These are phyloP conservation scores for Pisolithus orientalis DNA, from an alignment of 768 basidiomycete genomes.

Conservation along the genomic window DNA sequence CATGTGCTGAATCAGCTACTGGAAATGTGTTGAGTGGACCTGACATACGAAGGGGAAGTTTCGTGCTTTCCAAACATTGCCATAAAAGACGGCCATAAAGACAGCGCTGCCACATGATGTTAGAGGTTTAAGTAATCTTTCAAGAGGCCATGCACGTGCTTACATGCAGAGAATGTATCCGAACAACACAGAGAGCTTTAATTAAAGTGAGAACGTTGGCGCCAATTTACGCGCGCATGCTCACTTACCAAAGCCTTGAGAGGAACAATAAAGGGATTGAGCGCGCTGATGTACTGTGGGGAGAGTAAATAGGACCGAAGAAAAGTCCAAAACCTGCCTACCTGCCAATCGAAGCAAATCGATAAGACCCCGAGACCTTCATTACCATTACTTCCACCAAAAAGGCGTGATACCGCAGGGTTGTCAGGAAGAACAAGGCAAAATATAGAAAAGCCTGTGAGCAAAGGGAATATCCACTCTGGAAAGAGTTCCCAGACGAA, in stretches of 20 bases:
- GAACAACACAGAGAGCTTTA: constrained; percentile 37
- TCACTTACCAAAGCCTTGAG: constrained; percentile 33
- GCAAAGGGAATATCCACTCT: constrained; percentile 29
- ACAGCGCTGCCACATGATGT: constrained; percentile 18
- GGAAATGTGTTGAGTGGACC: background rate
- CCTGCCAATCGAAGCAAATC: constrained; percentile 58
- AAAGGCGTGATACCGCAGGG: constrained; percentile 45
- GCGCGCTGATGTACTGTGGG: constrained; percentile 18
- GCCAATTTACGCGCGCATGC: background rate
- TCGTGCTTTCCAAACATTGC: constrained; percentile 52
- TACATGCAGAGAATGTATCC: constrained; percentile 50
- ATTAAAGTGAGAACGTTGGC: background rate
- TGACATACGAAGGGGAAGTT: constrained; percentile 48
- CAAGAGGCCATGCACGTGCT: constrained; percentile 4
- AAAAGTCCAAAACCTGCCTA: constrained; percentile 36
- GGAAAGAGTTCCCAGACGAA: constrained; percentile 41
- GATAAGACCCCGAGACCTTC: constrained; percentile 58
- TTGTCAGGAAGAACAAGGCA: constrained; percentile 47
- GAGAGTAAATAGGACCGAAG: constrained; percentile 27
- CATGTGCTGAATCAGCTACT: background rate
- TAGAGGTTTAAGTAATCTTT: background rate
- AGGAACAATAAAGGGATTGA: constrained; percentile 49
- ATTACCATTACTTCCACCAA: constrained; percentile 58
- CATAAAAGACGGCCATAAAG: constrained; percentile 33
- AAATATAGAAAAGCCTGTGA: constrained; percentile 53